Conservation (phyloP, 2,329 filamentous ascomycete genomes). For the Podosphaera xanthii region DNA sequence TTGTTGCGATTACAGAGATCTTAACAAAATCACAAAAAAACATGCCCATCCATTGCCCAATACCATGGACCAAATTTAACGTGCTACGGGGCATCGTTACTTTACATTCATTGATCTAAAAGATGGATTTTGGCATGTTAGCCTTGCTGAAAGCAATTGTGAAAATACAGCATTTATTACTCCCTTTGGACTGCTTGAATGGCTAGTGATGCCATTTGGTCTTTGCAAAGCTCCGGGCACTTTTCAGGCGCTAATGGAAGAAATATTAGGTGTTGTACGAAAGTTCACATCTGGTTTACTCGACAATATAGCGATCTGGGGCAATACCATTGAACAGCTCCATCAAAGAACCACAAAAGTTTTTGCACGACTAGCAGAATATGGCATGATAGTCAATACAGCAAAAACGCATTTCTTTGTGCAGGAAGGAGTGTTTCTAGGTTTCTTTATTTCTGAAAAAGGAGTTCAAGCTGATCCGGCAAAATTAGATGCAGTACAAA, state of each 20-base stretch:
- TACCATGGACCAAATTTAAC: not conserved
- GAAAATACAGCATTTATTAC: not conserved
- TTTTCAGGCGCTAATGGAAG: slow-evolving; percentile 1
- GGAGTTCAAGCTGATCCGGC: not conserved
- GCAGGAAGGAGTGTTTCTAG: not conserved
- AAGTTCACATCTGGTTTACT: not conserved
- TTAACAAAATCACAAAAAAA: not conserved
- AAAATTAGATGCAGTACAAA: not conserved
- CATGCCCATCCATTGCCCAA: not conserved
- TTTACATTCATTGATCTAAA: not conserved
- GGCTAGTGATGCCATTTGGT: slow-evolving; percentile 2
- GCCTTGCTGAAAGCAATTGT: not conserved
- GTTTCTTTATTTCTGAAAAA: not conserved
- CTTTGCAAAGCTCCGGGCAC: not conserved
- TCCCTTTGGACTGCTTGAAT: not conserved
- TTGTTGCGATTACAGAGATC: not conserved
- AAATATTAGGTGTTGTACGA: not conserved
- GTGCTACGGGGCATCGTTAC: not conserved
- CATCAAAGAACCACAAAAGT: not conserved
- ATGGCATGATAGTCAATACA: not conserved
- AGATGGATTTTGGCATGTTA: not conserved
- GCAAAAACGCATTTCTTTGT: not conserved
- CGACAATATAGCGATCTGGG: not conserved
- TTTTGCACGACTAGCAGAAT: not conserved
- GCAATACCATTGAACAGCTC: not conserved